Base-by-base conservation (phyloP, 805 yeast species). In the Priceomyces castillae region DNA sequence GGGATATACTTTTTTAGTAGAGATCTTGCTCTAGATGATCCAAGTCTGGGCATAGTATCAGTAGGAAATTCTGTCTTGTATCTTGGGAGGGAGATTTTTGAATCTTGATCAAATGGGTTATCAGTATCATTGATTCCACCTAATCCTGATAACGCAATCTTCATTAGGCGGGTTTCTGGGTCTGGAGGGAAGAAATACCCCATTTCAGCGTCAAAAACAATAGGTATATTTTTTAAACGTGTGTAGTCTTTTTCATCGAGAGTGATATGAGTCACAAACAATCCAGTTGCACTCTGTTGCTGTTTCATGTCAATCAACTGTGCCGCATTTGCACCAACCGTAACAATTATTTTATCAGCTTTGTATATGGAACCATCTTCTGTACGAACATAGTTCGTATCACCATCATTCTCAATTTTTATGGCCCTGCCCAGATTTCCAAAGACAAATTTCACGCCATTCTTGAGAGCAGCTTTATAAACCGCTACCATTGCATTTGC, bases 131-230 rank as follows among this genome's bases (percentile, higher is more conserved):
- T 56, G 30, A 51, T 47, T 5, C 65, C 59, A 44, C 58, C 63
- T 10, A 53, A 49, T n/a, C 51, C 54, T 10, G 61, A 52, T 26
- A 66, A 48, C 0, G 70, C 73, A 25, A 74, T 53, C 47, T 74
- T 74, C 51, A 67, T 37, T n/a, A 48, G 44, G 23, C 55, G 62
- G 0, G 66, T 59, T 1, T 59, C 59, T 6, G 56, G 50, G 48
- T 73, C 77, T 10, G 79, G 78, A 3, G 78, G 76, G 57, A 74
- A 74, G 53, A 69, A 71, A 44, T 72, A 74, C 0, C 78, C 78
- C 41, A 51, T 39, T 33, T 67, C 71, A 0, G 73, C 57, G 45
- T 70, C 64, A 53, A 72, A 72, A 19, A 74, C 66, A 7, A 73
- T 59, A 1, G 78, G 79, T 14, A 73, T 59, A 37, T 56, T 46